Evolutionary conservation across 208 protist species (phyloP), one percentile per base, ranked within the genome.

Genomic region (Balamuthia mandrillaris): DNA sequence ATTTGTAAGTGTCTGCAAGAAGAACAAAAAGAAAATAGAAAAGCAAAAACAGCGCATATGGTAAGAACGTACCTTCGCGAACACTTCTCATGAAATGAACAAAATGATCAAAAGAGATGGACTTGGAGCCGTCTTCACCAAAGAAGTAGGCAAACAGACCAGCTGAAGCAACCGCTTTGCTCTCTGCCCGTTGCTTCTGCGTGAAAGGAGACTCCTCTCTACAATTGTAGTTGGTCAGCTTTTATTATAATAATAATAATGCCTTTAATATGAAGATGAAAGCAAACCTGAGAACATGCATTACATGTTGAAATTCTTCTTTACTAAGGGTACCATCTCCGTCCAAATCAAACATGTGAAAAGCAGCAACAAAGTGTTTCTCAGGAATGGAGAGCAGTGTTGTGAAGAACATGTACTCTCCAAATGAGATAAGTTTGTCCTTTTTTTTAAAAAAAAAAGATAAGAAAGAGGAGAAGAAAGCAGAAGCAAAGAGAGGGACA

Each of bases 341-440:
- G 9, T 87, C 39, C 14, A 39, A 10, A 45, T 87, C 83, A 31
- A 87, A 87, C 65, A 87, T 45, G n/a, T 70, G 58, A 31, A 87
- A 87, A 18, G 83, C 83, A n/a, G 82, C 31, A 47, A 82, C 58
- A 31, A 82, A 70, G 39, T 87, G 63, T 24, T 72, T 47, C n/a
- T 87, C 70, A 21, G 68, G 63, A 14, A 54, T 35, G 24, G 31
- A 51, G 18, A 82, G 52, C n/a, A 87, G 45, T 18, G 54, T 77
- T 27, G 52, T 70, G 52, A 87, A 87, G 18, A 85, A 51, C 24
- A 27, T 58, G 54, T 77, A 85, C 79, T 85, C 79, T 4, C 35
- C 49, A 16, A 85, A 85, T 35, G 29, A 42, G 31, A 85, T 68
- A 14, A 77, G 68, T 7, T 45, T n/a, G 61, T 70, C 61, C 1